Conservation (phyloP, 2,329 filamentous ascomycete genomes). For the Colletotrichum cordylinicola region DNA sequence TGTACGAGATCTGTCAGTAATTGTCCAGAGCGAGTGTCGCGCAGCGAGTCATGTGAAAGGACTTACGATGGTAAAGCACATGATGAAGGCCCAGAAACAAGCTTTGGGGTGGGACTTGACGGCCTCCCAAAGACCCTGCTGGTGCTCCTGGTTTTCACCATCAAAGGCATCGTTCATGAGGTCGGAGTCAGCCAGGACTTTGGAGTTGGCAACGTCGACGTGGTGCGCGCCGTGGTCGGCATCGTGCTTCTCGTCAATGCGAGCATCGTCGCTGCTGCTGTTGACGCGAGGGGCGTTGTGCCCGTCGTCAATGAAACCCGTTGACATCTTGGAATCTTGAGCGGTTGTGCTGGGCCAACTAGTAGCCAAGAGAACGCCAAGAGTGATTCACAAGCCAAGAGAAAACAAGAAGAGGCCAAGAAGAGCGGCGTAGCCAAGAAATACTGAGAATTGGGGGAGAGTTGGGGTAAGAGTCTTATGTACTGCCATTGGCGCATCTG, state of each 20-base stretch:
- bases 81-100: constrained; percentile 51
- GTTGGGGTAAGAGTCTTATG: not conserved
- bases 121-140: constrained; percentile 43
- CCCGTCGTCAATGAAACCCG: constrained; percentile 12
- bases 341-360: not conserved
- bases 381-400: not conserved
- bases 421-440: not conserved
- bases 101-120: constrained; percentile 48
- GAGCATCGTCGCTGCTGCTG: not conserved
- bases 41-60: not conserved
- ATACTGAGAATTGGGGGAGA: not conserved
- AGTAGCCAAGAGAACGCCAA: not conserved
- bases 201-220: constrained; percentile 35
- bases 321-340: constrained; percentile 14
- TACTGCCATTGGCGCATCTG: not conserved
- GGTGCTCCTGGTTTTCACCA: constrained; percentile 48
- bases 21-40: not conserved
- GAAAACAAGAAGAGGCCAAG: not conserved
- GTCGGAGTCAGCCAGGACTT: constrained; percentile 39
- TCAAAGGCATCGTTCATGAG: constrained; percentile 45
- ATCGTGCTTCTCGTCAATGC: constrained; percentile 14
- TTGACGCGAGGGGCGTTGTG: not conserved
- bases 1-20: constrained; percentile 19
- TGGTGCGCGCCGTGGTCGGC: constrained; percentile 1
- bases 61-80: constrained; percentile 56